Percentiles rank a stretch among this genome's conserved stretches.
These are phyloP conservation scores for Calonectria montana DNA, from an alignment of 2,329 filamentous ascomycete genomes.

Conservation along the genomic window DNA sequence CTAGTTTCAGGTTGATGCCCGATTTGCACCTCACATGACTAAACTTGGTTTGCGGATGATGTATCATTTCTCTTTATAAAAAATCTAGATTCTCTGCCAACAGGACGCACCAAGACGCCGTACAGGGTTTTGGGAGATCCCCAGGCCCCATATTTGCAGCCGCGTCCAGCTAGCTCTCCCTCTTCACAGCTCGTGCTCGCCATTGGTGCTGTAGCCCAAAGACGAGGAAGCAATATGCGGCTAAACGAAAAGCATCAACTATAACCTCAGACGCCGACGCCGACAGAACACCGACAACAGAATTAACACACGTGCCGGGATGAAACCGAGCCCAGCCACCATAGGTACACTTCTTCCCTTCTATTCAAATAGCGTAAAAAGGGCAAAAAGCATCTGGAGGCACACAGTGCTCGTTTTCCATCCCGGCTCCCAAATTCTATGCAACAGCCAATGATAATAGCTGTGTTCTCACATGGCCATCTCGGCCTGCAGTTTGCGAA, in stretches of 20 bases:
- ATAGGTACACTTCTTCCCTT: conserved; percentile 32
- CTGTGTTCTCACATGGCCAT: conserved; percentile 83
- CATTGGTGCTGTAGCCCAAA: conserved; percentile 24
- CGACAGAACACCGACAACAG: conserved; percentile 43
- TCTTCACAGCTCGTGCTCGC: conserved; percentile 9
- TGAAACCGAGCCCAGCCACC: conserved; percentile 25
- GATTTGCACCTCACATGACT: background rate
- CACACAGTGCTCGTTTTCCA: conserved; percentile 17
- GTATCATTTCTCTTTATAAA: conserved; percentile 37
- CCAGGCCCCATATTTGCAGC: conserved; percentile 15
- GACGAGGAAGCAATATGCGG: conserved; percentile 29
- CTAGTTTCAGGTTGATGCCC: background rate
- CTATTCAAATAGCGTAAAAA: conserved; percentile 17
- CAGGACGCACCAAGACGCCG: conserved; percentile 25
- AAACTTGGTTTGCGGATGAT: background rate
- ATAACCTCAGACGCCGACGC: conserved; percentile 48
- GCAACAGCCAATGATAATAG: conserved; percentile 31
- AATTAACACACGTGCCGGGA: conserved; percentile 33
- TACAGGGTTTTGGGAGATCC: conserved; percentile 5
- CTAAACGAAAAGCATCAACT: conserved; percentile 38
- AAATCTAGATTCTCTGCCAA: conserved; percentile 43
- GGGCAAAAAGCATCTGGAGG: conserved; percentile 12
- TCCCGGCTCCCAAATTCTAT: conserved; percentile 40
- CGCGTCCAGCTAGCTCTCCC: conserved; percentile 9
- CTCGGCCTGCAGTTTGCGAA: conserved; percentile 92